phyloP scores from a whole-genome alignment of 2,329 filamentous ascomycete genomes.

The Monilinia fructicola region DNA sequence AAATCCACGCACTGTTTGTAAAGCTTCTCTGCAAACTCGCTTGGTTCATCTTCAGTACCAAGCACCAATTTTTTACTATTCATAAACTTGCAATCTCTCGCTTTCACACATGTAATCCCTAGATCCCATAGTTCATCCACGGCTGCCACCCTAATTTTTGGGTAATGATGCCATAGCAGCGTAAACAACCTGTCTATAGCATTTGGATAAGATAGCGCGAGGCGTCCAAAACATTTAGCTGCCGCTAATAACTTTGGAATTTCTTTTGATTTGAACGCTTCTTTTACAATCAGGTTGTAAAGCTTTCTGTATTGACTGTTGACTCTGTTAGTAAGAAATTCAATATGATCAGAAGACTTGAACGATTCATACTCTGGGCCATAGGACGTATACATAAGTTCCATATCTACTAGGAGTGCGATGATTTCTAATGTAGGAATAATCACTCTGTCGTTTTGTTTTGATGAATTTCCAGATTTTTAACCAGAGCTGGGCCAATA shows the following conservation, averaged over 20 bases:
- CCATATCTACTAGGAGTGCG: constrained; percentile 69
- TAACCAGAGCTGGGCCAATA: constrained; percentile 52
- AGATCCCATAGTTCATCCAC: constrained; percentile 9
- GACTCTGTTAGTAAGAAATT: neutral
- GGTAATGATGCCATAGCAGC: neutral
- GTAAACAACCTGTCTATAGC: neutral
- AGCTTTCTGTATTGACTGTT: constrained; percentile 2
- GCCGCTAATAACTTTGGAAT: constrained; percentile 4
- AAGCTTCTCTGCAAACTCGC: neutral
- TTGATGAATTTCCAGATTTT: constrained; percentile 53
- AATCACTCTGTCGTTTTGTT: constrained; percentile 64
- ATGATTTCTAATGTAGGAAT: constrained; percentile 75
- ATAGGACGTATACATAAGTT: neutral
- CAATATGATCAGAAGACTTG: neutral
- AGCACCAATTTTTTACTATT: neutral
- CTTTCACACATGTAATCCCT: neutral
- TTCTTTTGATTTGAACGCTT: neutral
- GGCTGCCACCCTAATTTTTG: neutral
- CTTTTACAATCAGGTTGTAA: neutral
- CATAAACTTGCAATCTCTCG: neutral
- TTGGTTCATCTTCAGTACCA: neutral
- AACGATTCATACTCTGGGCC: neutral
- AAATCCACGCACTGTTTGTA: neutral
- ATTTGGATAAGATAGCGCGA: neutral
- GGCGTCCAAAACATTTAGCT: constrained; percentile 4